Percentiles rank a stretch among this genome's conserved stretches.
Conservation (phyloP, 345 rosid species). For the Populus tremula region DNA sequence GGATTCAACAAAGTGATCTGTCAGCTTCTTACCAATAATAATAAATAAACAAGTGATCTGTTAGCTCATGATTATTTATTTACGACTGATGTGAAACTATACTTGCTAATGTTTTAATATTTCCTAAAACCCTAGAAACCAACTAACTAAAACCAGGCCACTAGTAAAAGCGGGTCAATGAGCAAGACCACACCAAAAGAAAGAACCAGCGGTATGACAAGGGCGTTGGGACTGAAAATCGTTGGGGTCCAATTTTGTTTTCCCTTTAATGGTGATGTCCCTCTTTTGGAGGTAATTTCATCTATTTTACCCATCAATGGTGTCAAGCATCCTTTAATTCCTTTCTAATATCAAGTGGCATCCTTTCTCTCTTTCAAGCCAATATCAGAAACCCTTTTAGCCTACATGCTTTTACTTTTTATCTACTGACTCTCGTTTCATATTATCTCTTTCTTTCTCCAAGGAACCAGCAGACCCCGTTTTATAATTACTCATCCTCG, state of each 20-base stretch:
- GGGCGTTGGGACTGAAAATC: background rate
- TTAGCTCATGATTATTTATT: background rate
- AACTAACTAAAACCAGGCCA: constrained; percentile 8
- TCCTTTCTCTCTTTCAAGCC: background rate
- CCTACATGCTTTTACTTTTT: background rate
- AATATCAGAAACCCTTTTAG: background rate
- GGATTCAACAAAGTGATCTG: background rate
- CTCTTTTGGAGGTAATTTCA: constrained; percentile 24
- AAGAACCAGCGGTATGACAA: background rate
- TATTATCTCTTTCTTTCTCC: background rate
- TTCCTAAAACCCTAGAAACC: constrained; percentile 4
- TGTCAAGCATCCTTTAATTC: background rate
- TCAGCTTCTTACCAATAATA: background rate
- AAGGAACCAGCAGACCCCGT: too few species aligned
- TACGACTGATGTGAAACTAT: constrained; percentile 2
- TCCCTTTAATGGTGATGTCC: constrained; percentile 14
- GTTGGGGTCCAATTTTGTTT: constrained; percentile 12
- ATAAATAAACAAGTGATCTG: background rate
- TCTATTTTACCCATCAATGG: constrained; percentile 11
- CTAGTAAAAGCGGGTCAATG: constrained; percentile 46
- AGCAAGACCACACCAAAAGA: constrained; percentile 24
- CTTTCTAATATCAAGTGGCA: too few species aligned
- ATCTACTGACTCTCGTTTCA: background rate
- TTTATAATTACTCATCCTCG: background rate
- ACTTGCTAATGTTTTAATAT: background rate